phyloP scores from a whole-genome alignment of 1,139 yeast genomes.

The Candida sp. region DNA sequence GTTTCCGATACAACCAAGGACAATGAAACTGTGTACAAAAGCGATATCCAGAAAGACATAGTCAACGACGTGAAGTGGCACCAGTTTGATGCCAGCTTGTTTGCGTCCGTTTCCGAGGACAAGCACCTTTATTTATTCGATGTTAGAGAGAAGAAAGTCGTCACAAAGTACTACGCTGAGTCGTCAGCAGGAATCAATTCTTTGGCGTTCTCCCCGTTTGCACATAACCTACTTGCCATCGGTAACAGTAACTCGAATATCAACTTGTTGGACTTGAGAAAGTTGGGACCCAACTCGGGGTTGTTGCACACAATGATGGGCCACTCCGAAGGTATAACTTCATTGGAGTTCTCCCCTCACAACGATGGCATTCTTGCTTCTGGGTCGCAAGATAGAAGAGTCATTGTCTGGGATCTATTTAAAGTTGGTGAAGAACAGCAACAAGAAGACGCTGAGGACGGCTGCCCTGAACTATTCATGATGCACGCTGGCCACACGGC shows the following conservation, averaged over 20 bases:
- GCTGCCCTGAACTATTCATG: constrained; percentile 81
- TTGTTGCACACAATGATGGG: constrained; percentile 76
- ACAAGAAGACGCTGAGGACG: constrained; percentile 83
- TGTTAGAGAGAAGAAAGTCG: constrained; percentile 32
- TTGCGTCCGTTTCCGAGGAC: constrained; percentile 80
- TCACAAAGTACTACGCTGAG: constrained; percentile 30
- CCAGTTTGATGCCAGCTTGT: constrained; percentile 45
- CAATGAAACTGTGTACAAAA: constrained; percentile 11
- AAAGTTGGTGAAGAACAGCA: constrained; percentile 79
- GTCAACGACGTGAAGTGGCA: constrained; percentile 84
- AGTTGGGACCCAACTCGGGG: constrained; percentile 29
- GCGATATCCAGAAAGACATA: constrained; percentile 49
- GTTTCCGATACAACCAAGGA: constrained; percentile 23
- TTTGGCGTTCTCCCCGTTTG: constrained; percentile 65
- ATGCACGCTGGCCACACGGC: constrained; percentile 91
- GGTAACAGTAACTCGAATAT: constrained; percentile 76
- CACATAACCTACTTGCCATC: constrained; percentile 61
- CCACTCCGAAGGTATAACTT: constrained; percentile 70
- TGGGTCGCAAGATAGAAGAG: constrained; percentile 72
- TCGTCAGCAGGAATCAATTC: constrained; percentile 59
- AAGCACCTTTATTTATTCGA: constrained; percentile 48
- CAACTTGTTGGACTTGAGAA: constrained; percentile 63
- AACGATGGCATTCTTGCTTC: constrained; percentile 75
- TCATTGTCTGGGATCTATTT: constrained; percentile 74
- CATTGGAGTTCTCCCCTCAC: constrained; percentile 74